Percentiles rank a stretch among this genome's conserved stretches.
These are phyloP conservation scores for Phlyctochytrium bullatum DNA, from an alignment of 192 early-diverging fungal species.

Conservation along the genomic window DNA sequence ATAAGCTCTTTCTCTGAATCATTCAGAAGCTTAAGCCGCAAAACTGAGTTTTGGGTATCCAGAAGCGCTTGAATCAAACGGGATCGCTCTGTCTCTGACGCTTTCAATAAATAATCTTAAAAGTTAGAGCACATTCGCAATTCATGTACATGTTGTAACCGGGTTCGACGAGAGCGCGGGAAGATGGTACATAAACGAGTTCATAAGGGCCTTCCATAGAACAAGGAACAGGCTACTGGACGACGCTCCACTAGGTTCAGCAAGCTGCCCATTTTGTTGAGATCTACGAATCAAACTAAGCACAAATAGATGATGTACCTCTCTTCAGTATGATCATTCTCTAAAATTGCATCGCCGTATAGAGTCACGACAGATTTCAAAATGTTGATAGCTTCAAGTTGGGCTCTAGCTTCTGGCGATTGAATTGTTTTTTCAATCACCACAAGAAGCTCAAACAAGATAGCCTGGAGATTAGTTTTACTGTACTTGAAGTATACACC, in stretches of 20 bases:
- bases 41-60: too few relatives aligned
- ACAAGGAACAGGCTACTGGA: background rate
- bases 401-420: constrained; percentile 7
- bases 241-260: background rate
- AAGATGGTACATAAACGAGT: constrained; percentile 2
- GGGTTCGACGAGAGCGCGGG: background rate
- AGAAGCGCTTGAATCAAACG: too few relatives aligned
- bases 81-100: too few relatives aligned
- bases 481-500: too few relatives aligned
- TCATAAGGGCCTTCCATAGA: constrained; percentile 1
- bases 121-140: too few relatives aligned
- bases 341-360: background rate
- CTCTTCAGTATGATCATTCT: too few relatives aligned
- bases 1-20: too few relatives aligned
- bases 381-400: background rate
- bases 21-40: too few relatives aligned
- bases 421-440: constrained; percentile 20
- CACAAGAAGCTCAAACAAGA: constrained; percentile 51
- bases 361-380: background rate
- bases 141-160: background rate
- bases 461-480: constrained; percentile 16
- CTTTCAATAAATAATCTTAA: too few relatives aligned
- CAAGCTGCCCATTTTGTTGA: constrained; percentile 58
- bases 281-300: constrained; percentile 61
- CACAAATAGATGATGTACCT: constrained; percentile 38